A percentile compares a stretch with the other conserved stretches of the same genome.
Evolutionary conservation across 768 basidiomycete species (phyloP).

Genomic region (Leccinum uliginosum): DNA sequence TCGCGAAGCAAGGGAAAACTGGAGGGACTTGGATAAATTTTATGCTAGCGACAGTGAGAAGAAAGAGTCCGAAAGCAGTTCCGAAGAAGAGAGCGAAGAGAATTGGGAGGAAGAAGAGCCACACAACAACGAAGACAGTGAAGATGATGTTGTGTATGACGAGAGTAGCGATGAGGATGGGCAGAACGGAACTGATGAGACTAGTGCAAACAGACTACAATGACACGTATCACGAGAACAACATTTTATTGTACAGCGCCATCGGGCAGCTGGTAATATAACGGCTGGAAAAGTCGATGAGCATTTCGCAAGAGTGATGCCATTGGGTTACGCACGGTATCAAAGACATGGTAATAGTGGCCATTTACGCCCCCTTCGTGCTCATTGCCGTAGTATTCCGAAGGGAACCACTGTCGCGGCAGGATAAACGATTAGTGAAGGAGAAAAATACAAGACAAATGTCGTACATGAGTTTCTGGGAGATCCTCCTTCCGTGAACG

Average conservation of each 20-base stretch:
- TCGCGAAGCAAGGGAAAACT: constrained; percentile 43
- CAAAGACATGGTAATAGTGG: constrained; percentile 75
- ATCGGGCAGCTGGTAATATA: constrained; percentile 50
- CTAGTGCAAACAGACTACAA: constrained; percentile 8
- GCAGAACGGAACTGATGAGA: constrained; percentile 19
- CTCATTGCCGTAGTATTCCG: constrained; percentile 60
- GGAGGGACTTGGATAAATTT: constrained; percentile 68
- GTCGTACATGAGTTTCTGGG: constrained; percentile 56
- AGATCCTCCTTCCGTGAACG: constrained; percentile 65
- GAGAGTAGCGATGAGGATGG: constrained; percentile 17
- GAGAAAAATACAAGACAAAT: neutral
- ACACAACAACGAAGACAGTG: constrained; percentile 27
- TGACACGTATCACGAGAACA: constrained; percentile 1
- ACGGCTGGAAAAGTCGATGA: constrained; percentile 32
- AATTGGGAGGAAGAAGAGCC: constrained; percentile 22
- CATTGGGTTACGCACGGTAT: constrained; percentile 45
- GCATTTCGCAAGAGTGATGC: neutral
- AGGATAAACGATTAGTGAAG: neutral
- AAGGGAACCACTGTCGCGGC: constrained; percentile 64
- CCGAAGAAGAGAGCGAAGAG: constrained; percentile 33
- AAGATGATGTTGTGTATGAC: constrained; percentile 23
- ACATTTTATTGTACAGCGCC: constrained; percentile 35
- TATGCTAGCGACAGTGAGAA: constrained; percentile 47
- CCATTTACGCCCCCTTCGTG: constrained; percentile 57
- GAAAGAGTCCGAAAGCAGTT: constrained; percentile 30